Evolutionary conservation across 2,329 filamentous ascomycete genomes (phyloP), one percentile per base, ranked within the genome.

Genomic region (Phaeosphaeriaceae sp.): DNA sequence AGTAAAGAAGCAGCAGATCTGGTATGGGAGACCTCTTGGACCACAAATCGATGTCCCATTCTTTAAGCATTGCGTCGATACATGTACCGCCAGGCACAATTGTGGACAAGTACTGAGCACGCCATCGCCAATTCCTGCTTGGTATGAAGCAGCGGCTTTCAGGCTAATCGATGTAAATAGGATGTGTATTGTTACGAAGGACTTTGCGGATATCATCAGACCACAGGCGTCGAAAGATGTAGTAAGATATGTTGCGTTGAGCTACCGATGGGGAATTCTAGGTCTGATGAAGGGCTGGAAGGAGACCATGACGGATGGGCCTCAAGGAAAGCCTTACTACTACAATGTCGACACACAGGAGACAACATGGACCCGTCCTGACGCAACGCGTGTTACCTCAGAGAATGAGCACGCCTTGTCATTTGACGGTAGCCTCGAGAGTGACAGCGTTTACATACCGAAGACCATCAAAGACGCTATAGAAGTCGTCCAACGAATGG

Each of bases 331-430:
- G 23, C n/a, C n/a, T n/a, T 33, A 6, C 29, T 34, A 21, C 16
- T 17, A 30, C 28, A 42, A 42, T 13, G 40, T 17, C 15, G 12
- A 18, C 17, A 12, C 29, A 13, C 11, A 26, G 4, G 12, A 33
- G 21, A 20, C 40, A 7, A 17, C n/a, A 33, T 42, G 30, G 30
- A 26, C 20, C 6, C 37, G 37, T n/a, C 37, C 37, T 11, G 37
- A 40, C 15, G 20, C 37, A 7, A 28, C 15, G 9, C 20, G 26
- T 6, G 15, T 40, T 5, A 40, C 37, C 15, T 15, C 37, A 8
- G 37, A 40, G 6, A 40, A 40, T 17, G 37, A 40, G 12, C 5
- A 74, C 17, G 60, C 66, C 2, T 46, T 73, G 2, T 34, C 32
- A 8, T 9, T 2, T 13, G n/a, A 8, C n/a, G 7, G 13, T 13